A percentile compares a stretch with the other conserved stretches of the same genome.
Evolutionary conservation across 345 rosid species (phyloP).

Genomic region (Litchi chinensis): DNA sequence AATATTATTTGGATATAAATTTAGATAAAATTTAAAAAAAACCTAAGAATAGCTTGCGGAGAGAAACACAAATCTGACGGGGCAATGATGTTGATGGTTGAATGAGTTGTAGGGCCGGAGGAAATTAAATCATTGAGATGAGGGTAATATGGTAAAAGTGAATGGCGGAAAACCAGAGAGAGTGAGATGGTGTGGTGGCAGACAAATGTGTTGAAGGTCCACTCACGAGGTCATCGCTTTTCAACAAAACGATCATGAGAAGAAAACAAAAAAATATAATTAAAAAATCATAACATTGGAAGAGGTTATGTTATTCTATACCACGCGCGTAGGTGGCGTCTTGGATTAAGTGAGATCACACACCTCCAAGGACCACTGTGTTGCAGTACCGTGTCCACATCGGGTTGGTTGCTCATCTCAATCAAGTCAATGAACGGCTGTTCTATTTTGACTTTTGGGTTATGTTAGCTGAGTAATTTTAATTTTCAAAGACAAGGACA

Average conservation of each 20-base stretch:
- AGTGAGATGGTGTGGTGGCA: constrained; percentile 24
- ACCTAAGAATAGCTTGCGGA: too few species aligned
- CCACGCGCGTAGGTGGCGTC: neutral
- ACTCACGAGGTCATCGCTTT: constrained; percentile 20
- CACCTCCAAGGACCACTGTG: neutral
- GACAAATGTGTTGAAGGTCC: constrained; percentile 28
- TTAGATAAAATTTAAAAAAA: too few species aligned
- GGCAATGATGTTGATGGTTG: neutral
- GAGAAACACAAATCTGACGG: neutral
- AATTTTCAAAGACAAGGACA: too few species aligned
- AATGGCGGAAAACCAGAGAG: neutral
- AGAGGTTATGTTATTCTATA: neutral
- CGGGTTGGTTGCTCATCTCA: neutral
- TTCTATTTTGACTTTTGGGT: neutral
- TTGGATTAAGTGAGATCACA: neutral
- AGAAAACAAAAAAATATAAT: neutral
- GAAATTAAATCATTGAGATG: neutral
- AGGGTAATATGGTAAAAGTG: constrained; percentile 11
- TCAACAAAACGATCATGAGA: constrained; percentile 6
- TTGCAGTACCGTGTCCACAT: neutral
- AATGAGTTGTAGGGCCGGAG: neutral
- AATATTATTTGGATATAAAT: too few species aligned
- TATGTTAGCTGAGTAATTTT: too few species aligned
- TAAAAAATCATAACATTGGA: neutral
- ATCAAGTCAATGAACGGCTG: neutral